Conservation (phyloP, 139 green algal genomes). For the Chlamydomonas applanata region DNA sequence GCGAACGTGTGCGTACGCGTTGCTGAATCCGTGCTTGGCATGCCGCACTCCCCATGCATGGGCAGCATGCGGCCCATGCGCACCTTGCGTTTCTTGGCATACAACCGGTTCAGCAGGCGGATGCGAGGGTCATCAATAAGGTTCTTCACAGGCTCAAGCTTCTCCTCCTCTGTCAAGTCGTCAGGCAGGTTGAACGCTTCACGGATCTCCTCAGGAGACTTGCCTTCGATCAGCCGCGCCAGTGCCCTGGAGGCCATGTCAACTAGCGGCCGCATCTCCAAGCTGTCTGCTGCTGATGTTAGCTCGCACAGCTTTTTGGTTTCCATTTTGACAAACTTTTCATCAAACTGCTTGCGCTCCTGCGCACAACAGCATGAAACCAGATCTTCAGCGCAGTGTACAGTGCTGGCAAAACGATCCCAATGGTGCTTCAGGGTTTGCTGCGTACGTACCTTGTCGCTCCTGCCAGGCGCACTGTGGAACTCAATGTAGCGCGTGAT, state of each 20-base stretch:
- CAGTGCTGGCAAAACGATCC: background rate
- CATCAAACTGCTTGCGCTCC: conserved; percentile 74
- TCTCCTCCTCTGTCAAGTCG: conserved; percentile 79
- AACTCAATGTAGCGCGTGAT: conserved; percentile 10
- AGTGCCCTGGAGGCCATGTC: conserved; percentile 64
- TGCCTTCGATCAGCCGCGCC: conserved; percentile 72
- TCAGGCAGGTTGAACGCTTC: conserved; percentile 70
- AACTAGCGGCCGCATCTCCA: conserved; percentile 69
- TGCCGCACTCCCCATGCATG: no score
- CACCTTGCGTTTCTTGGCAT: conserved; percentile 68
- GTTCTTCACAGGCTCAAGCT: conserved; percentile 72
- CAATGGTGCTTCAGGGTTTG: background rate
- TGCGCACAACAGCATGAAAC: conserved; percentile 27
- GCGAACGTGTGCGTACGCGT: no score
- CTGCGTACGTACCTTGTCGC: background rate
- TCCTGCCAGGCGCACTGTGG: conserved; percentile 1
- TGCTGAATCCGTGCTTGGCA: no score
- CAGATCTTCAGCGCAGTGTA: background rate
- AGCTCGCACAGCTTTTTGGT: conserved; percentile 67
- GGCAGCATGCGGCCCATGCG: background rate
- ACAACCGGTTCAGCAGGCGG: conserved; percentile 72
- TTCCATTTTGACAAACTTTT: conserved; percentile 66
- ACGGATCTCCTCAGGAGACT: conserved; percentile 64
- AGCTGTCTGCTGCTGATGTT: conserved; percentile 60
- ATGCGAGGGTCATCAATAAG: conserved; percentile 57